These are phyloP conservation scores for Kodamaea arcana DNA, from an alignment of 1,139 yeast species.

Conservation along the genomic window DNA sequence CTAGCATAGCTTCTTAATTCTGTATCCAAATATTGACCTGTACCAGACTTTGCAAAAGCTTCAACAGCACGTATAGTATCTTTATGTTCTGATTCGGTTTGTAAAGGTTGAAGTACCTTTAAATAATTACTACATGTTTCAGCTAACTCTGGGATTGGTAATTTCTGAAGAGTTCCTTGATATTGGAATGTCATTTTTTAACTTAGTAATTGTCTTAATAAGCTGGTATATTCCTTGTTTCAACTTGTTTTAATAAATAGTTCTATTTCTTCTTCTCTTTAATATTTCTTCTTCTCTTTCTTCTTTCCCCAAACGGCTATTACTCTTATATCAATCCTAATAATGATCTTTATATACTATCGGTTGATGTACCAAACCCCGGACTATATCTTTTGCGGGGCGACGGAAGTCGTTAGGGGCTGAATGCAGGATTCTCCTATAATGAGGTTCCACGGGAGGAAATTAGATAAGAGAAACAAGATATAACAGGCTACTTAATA, in stretches of 20 bases:
- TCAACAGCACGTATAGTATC: slow-evolving; percentile 59
- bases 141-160: slow-evolving; percentile 74
- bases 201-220: no score
- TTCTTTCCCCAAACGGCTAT: neutral
- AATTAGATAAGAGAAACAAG: no score
- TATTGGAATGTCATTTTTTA: slow-evolving; percentile 51
- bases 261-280: no score
- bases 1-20: slow-evolving; percentile 61
- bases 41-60: slow-evolving; percentile 49
- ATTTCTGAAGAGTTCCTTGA: slow-evolving; percentile 54
- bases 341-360: no score
- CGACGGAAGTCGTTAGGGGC: neutral
- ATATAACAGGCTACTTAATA: no score
- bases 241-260: no score
- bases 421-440: no score
- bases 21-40: slow-evolving; percentile 60
- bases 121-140: slow-evolving; percentile 65
- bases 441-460: no score
- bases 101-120: slow-evolving; percentile 67
- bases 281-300: neutral
- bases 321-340: no score
- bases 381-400: slow-evolving; percentile 1
- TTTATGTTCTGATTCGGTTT: slow-evolving; percentile 65
- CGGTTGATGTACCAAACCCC: slow-evolving; percentile 2
- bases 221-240: no score